Percentiles rank a stretch among this genome's conserved stretches.
These are phyloP conservation scores for Malus hybrid DNA, from an alignment of 331 rosid genomes.

Conservation along the genomic window DNA sequence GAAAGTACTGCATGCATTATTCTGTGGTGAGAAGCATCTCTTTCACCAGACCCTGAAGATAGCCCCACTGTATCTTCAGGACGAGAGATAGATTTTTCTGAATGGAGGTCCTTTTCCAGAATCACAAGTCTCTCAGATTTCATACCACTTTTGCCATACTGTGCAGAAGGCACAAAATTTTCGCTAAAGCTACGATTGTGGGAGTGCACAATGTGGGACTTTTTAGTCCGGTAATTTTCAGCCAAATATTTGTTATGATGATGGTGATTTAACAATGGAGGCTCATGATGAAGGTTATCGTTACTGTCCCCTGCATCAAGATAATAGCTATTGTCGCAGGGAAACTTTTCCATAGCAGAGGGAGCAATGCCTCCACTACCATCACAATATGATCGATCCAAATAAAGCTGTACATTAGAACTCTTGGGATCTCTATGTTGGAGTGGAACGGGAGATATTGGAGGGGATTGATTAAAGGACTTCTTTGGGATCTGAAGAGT, in stretches of 20 bases:
- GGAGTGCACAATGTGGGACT: slow-evolving; percentile 25
- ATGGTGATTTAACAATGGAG: slow-evolving; percentile 36
- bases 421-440: slow-evolving; percentile 41
- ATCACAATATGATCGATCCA: slow-evolving; percentile 32
- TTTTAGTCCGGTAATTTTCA: slow-evolving; percentile 32
- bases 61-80: slow-evolving; percentile 23
- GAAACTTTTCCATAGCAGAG: slow-evolving; percentile 34
- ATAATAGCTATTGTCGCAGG: slow-evolving; percentile 35
- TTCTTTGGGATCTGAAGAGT: slow-evolving; percentile 38
- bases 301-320: slow-evolving; percentile 35
- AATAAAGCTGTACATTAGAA: slow-evolving; percentile 21
- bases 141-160: slow-evolving; percentile 27
- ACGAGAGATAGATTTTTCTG: slow-evolving; percentile 30
- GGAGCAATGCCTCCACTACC: slow-evolving; percentile 39
- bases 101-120: slow-evolving; percentile 31
- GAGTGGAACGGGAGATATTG: slow-evolving; percentile 26
- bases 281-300: slow-evolving; percentile 35
- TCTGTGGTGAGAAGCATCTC: slow-evolving; percentile 32
- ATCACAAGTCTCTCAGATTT: slow-evolving; percentile 27
- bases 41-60: slow-evolving; percentile 21
- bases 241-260: slow-evolving; percentile 30
- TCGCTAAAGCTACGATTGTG: slow-evolving; percentile 39
- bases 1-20: slow-evolving; percentile 41
- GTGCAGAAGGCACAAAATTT: slow-evolving; percentile 32
- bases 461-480: slow-evolving; percentile 40